Percentiles rank a stretch among this genome's conserved stretches.
Conservation (phyloP, 306 rosid species). For the Malus orientalis region DNA sequence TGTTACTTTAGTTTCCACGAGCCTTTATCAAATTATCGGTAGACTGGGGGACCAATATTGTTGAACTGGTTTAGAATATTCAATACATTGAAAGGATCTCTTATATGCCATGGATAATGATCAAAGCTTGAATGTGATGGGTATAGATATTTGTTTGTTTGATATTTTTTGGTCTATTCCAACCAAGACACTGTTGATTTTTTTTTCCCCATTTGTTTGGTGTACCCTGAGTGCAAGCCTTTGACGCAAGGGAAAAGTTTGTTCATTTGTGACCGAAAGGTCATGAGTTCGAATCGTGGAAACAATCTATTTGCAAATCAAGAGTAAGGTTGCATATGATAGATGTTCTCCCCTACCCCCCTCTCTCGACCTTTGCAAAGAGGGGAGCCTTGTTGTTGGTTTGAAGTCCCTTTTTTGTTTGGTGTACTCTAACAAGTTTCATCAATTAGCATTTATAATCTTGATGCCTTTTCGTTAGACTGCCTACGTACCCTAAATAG, state of each 20-base stretch:
- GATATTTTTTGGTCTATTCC: not conserved
- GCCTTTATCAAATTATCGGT: not conserved
- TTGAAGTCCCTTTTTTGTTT: no score
- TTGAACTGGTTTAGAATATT: not conserved
- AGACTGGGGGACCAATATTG: not conserved
- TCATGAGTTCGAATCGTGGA: no score
- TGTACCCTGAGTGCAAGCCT: no score
- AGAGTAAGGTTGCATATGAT: no score
- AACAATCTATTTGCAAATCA: no score
- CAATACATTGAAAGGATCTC: not conserved
- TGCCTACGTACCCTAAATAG: no score
- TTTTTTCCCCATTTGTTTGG: not conserved
- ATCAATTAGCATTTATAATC: not conserved
- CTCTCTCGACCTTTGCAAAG: no score
- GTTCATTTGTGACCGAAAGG: no score
- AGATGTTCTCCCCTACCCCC: no score
- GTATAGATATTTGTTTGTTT: not conserved
- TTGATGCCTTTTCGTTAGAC: not conserved
- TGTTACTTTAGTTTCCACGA: not conserved
- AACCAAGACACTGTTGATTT: not conserved
- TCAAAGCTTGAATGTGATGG: conserved; percentile 8
- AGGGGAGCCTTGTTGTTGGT: no score
- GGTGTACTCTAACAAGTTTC: not conserved
- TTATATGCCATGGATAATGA: not conserved
- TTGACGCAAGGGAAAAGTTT: no score